Evolutionary conservation across 331 rosid genomes (phyloP).

Genomic region (Erythrophleum ivorense): DNA sequence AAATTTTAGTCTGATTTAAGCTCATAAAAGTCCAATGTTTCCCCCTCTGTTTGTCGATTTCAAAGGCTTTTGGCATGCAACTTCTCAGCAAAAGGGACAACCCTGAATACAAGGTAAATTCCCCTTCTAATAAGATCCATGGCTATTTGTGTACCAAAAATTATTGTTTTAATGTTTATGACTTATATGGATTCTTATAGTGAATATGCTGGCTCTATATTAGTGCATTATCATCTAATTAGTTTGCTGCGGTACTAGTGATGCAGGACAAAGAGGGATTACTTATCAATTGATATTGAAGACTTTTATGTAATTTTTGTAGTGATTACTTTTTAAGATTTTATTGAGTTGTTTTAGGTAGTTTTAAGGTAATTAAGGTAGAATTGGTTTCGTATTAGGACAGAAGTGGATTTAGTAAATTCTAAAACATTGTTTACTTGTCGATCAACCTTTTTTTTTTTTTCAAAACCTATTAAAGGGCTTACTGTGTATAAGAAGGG

Average conservation of each 20-base stretch:
- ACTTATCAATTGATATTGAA: no score
- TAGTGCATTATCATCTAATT: constrained; percentile 15
- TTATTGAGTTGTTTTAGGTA: not conserved
- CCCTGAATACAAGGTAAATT: constrained; percentile 79
- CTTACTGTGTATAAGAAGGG: not conserved
- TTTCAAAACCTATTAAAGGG: not conserved
- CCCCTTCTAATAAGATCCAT: constrained; percentile 20
- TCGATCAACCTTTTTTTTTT: not conserved
- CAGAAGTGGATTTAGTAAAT: not conserved
- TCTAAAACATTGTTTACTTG: not conserved
- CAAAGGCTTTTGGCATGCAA: constrained; percentile 89
- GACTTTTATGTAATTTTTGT: no score
- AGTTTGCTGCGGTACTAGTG: not conserved
- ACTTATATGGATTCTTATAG: not conserved
- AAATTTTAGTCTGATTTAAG: constrained; percentile 29
- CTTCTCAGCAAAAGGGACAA: constrained; percentile 81
- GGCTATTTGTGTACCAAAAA: constrained; percentile 7
- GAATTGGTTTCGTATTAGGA: not conserved
- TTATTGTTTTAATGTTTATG: constrained; percentile 20
- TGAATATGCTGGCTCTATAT: constrained; percentile 7
- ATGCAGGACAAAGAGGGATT: not conserved
- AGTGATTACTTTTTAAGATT: not conserved
- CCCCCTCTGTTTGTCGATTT: constrained; percentile 33
- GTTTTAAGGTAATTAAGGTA: not conserved
- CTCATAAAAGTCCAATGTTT: constrained; percentile 30